Percentiles rank a stretch among this genome's conserved stretches.
These are phyloP conservation scores for Pulveroboletus frians DNA, from an alignment of 768 basidiomycete genomes.

Conservation along the genomic window DNA sequence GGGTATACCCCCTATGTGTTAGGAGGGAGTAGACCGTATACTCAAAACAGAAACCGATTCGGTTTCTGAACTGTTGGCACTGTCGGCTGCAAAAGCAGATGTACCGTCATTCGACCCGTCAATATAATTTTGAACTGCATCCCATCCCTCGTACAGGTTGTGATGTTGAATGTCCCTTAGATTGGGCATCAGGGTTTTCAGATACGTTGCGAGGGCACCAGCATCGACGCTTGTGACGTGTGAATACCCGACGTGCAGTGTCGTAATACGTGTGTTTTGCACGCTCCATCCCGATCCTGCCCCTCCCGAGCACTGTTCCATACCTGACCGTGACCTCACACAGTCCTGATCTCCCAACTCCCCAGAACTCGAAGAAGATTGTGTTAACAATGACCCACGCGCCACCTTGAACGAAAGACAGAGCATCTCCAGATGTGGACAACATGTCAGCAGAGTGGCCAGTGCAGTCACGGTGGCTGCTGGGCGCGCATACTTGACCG, in stretches of 20 bases:
- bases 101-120: no score
- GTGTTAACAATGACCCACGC: not conserved
- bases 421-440: not conserved
- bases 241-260: not conserved
- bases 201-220: not conserved
- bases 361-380: no score
- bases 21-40: no score
- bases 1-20: no score
- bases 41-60: no score
- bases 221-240: not conserved
- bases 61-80: no score
- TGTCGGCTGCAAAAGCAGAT: no score
- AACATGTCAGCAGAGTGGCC: not conserved
- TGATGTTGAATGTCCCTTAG: not conserved
- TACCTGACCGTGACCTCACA: no score
- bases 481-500: not conserved
- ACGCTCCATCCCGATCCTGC: not conserved
- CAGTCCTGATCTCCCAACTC: no score
- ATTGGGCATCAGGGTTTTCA: not conserved
- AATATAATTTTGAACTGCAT: not conserved
- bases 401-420: not conserved
- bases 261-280: not conserved
- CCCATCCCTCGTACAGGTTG: not conserved
- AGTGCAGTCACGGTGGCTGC: not conserved
- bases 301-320: no score